Base-by-base conservation (phyloP, 1,284 basidiomycete genomes). In the Limonomyces culmigenus region DNA sequence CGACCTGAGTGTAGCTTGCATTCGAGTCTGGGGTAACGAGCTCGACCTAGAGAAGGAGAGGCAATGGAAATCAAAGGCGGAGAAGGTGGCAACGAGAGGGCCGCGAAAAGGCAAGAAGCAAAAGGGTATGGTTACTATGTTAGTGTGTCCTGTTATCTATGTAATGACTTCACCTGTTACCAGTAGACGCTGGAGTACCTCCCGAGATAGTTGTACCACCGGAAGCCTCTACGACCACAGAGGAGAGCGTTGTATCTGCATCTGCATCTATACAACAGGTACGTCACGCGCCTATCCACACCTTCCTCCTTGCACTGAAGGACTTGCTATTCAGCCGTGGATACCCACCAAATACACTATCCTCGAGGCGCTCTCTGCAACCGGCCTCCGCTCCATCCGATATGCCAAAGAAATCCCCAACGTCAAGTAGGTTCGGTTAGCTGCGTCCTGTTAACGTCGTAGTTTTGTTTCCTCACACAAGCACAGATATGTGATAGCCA, bases 371-470 rank as follows among this genome's bases (percentile, higher is more conserved):
- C 72, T 99, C 14, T 91, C 88, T 13, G 93, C 93, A 0, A 98
- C 95, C 0, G 93, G 93, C 17, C 66, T 99, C 17, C 78, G 93
- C 10, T 85, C 91, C 3, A 97, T 99, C 43, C 84, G 93, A 20
- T 98, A 98, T 52, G 93, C 93, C 0, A 92, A 96, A 48, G 93
- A 99, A 58, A 92, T 99, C 8, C 91, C 93, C 1, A 67, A 84
- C 27, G 71, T 92, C 42, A 85, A 77, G 84, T 92, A 41, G 38
- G 60, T 47, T 40, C 23, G 25, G 27, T 19, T 14, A 3, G 17
- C n/a, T 29, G 27, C 14, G 11, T 5, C 8, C n/a, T 11, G 35
- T 16, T 11, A 25, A n/a, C 19, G 17, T 15, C 34, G 37, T 14
- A 33, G 35, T 33, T 33, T 15, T 8, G n/a, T n/a, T 27, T 27